Evolutionary conservation across 139 green algal genomes (phyloP).

Genomic region (Gonium pectorale): DNA sequence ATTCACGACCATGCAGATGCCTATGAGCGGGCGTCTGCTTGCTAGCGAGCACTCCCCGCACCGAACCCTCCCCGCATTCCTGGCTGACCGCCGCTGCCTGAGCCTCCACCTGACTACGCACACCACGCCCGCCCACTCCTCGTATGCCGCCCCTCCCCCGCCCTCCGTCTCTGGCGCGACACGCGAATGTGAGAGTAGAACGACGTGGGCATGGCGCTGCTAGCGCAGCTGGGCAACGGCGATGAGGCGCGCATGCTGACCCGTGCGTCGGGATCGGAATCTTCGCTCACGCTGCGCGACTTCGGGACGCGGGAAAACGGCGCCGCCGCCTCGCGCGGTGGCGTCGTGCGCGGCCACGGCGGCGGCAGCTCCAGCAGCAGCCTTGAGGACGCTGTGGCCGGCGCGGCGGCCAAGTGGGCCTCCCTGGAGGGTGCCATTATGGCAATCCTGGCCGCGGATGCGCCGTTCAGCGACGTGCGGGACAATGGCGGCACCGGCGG

Average conservation of each 20-base stretch:
- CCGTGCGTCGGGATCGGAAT: not conserved
- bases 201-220: constrained; percentile 58
- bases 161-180: too few species aligned
- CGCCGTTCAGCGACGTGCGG: not conserved
- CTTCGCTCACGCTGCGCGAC: constrained; percentile 41
- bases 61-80: too few species aligned
- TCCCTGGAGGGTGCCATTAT: not conserved
- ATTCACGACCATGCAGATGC: too few species aligned
- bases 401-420: not conserved
- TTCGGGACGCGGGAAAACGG: constrained; percentile 20
- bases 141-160: too few species aligned
- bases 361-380: not conserved
- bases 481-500: not conserved
- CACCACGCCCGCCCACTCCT: not conserved
- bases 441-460: constrained; percentile 13
- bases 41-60: too few species aligned
- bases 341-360: not conserved
- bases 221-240: constrained; percentile 59
- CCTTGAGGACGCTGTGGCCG: not conserved
- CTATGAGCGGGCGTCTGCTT: too few species aligned
- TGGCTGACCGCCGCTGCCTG: too few species aligned
- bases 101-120: too few species aligned
- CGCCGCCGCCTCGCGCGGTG: not conserved
- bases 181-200: constrained; percentile 48
- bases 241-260: constrained; percentile 12